These are phyloP conservation scores for Eucalyptus pauciflora DNA, from an alignment of 345 rosid genomes.

Conservation along the genomic window DNA sequence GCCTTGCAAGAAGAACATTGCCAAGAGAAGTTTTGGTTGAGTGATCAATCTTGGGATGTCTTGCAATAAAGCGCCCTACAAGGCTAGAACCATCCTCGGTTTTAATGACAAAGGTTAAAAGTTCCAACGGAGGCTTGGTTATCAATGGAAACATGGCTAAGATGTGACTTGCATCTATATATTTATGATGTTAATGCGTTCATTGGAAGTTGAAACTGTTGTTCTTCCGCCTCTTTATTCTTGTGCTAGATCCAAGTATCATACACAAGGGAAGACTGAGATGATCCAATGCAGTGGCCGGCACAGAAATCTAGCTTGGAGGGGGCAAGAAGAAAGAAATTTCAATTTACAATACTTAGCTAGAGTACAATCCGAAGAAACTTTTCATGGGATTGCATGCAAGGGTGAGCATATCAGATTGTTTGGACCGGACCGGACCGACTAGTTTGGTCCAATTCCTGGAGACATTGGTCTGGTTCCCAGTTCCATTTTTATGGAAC, in stretches of 20 bases:
- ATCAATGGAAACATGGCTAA: not conserved
- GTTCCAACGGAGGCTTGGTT: not conserved
- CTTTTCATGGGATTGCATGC: not conserved
- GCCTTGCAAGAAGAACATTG: not conserved
- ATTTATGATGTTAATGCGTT: not conserved
- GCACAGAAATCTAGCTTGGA: not conserved
- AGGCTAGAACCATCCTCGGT: not conserved
- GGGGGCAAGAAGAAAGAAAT: not conserved
- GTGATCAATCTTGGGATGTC: not conserved
- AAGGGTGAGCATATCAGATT: accelerated
- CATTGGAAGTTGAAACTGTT: not conserved
- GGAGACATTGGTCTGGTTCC: accelerated
- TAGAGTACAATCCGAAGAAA: accelerated
- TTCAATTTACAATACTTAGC: not conserved
- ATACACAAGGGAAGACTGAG: not conserved
- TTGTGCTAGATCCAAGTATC: not conserved
- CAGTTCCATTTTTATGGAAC: accelerated
- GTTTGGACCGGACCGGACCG: accelerated
- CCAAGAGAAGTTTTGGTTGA: not conserved
- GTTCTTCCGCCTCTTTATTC: not conserved
- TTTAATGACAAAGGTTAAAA: not conserved
- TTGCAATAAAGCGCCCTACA: not conserved
- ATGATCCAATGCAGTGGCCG: not conserved
- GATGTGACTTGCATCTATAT: not conserved
- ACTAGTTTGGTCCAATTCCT: accelerated